phyloP scores from a whole-genome alignment of 2,329 filamentous ascomycete genomes.

The Fusarium torulosum region DNA sequence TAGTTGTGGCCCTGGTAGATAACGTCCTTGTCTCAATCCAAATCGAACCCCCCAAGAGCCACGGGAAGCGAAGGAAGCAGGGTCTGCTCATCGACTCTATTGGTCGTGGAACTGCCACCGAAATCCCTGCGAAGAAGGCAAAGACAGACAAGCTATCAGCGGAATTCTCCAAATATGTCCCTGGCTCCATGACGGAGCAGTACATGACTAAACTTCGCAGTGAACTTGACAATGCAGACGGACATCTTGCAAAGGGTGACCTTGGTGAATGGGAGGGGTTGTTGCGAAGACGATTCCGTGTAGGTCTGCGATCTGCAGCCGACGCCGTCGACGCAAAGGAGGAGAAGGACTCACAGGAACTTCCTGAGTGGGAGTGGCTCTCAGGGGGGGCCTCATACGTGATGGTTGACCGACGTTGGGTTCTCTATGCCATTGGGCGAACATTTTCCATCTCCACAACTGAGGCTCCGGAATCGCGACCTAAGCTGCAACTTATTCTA shows the following conservation, averaged over 20 bases:
- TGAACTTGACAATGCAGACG: conserved; percentile 63
- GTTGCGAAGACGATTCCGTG: conserved; percentile 62
- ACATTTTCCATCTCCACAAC: conserved; percentile 66
- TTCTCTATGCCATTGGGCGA: conserved; percentile 72
- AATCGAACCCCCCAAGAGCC: conserved; percentile 70
- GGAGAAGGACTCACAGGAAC: conserved; percentile 44
- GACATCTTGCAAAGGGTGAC: conserved; percentile 60
- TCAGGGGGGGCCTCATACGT: conserved; percentile 60
- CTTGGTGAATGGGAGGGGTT: conserved; percentile 64
- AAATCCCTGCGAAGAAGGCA: conserved; percentile 52
- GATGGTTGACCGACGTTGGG: conserved; percentile 73
- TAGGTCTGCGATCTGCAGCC: conserved; percentile 52
- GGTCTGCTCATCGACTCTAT: conserved; percentile 80
- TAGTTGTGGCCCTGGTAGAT: conserved; percentile 74
- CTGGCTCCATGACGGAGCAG: conserved; percentile 64
- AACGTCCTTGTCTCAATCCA: conserved; percentile 76
- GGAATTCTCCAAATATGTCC: conserved; percentile 56
- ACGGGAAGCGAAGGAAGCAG: conserved; percentile 68
- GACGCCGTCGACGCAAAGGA: conserved; percentile 41
- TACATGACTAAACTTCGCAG: conserved; percentile 61
- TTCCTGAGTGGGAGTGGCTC: conserved; percentile 66
- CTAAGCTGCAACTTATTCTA: conserved; percentile 54
- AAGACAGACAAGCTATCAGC: conserved; percentile 50
- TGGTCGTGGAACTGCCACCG: conserved; percentile 68
- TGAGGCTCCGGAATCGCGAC: conserved; percentile 56